Conservation (phyloP, 2,329 filamentous ascomycete species). For the Thelonectria olida region DNA sequence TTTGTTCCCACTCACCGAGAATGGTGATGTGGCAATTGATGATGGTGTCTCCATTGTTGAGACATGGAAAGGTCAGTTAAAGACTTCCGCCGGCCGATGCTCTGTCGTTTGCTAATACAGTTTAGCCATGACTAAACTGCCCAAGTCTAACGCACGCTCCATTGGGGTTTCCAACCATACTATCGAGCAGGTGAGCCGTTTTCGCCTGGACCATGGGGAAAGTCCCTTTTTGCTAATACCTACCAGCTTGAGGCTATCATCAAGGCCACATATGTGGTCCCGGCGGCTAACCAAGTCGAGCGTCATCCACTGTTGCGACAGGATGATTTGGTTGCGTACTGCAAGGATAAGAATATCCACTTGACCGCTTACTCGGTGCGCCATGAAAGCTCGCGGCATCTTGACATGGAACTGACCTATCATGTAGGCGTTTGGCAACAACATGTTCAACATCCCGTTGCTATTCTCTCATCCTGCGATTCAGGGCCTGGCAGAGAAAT, state of each 20-base stretch:
- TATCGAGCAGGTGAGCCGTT: conserved; percentile 54
- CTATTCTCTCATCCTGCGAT: conserved; percentile 65
- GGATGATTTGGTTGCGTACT: conserved; percentile 65
- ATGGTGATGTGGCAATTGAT: conserved; percentile 49
- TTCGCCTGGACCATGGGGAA: background rate
- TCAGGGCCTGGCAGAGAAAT: conserved; percentile 60
- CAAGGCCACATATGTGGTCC: conserved; percentile 62
- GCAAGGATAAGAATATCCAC: conserved; percentile 68
- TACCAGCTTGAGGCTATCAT: conserved; percentile 59
- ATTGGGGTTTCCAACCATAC: conserved; percentile 78
- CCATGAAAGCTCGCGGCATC: background rate
- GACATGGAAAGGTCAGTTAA: conserved; percentile 50
- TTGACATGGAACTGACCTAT: background rate
- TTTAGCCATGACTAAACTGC: conserved; percentile 60
- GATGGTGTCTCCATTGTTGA: conserved; percentile 48
- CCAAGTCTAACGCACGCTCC: conserved; percentile 67
- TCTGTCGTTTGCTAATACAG: background rate
- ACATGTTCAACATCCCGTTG: conserved; percentile 52
- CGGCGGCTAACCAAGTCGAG: conserved; percentile 73
- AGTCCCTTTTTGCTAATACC: background rate
- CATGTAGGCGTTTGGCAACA: conserved; percentile 51
- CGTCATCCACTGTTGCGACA: conserved; percentile 68
- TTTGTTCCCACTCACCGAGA: conserved; percentile 31
- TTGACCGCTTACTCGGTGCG: conserved; percentile 66
- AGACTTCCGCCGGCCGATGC: background rate